Base-by-base conservation (phyloP, 2,329 filamentous ascomycete species). In the Huntiella bhutanensis region DNA sequence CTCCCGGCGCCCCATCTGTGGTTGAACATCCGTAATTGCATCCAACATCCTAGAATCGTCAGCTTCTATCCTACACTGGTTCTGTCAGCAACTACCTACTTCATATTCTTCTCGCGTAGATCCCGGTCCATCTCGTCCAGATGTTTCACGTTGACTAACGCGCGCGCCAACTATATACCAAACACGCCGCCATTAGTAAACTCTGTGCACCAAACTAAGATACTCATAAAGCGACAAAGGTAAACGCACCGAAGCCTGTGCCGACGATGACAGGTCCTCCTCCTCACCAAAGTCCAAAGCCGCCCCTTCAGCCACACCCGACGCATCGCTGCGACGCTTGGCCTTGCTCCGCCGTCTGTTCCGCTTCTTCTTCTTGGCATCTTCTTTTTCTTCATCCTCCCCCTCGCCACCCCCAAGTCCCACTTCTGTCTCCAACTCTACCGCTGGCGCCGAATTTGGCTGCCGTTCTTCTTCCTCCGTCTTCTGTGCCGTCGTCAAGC, bases 191-290 rank as follows among this genome's bases (percentile, higher is more conserved):
- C 34, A 36, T 36, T 36, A 36, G 12, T 28, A 28, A 32, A 33
- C 32, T 28, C 13, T 42, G 7, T 28, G 13, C 33, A 28, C 13
- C 1, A 22, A 45, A 10, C 33, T 34, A 19, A 45, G 36, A 42
- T 57, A 32, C 50, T 57, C 59, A 65, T 62, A 59, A 61, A 65
- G 42, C 15, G 44, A 41, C 35, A 35, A 37, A 62, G 62, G 67
- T 67, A 63, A 60, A 65, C 75, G 69, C 71, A 80, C 75, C 74
- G 71, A 73, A 64, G 75, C 74, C 63, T 79, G 67, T 62, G 75
- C 75, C 59, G 68, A 65, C 58, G 75, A 78, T 61, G 73, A 74
- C 65, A 73, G 64, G 58, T 79, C 75, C 56, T 72, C 68, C 58
- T 79, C 75, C 56, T 72, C 67, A 59, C 70, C 73, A 28, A 28